Base-by-base conservation (phyloP, 805 yeast genomes). In the Pichia nakasei region DNA sequence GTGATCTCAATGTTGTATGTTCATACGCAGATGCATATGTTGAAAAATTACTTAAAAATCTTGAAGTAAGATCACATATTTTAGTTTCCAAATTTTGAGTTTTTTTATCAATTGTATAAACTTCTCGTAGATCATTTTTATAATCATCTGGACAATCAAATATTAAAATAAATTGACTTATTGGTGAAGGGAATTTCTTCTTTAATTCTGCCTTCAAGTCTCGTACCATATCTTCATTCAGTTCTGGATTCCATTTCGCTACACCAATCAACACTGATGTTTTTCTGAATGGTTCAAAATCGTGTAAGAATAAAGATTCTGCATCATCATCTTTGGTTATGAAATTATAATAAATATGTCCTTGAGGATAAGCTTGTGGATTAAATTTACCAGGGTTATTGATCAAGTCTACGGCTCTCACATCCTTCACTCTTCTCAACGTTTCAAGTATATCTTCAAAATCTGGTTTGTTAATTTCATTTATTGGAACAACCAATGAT, bases 281-380 rank as follows among this genome's bases (percentile, higher is more conserved):
- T 56, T 87, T 86, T 41, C 97, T 65, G 61, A 75, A 87, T 1
- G 96, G 95, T 63, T 93, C 97, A 50, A 91, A 78, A 60, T 91
- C 97, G 52, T 83, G 85, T 35, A 91, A 66, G 42, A 83, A 80
- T 7, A 80, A 62, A 22, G 82, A 71, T 20, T 53, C 60, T 0
- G 50, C 21, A 38, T 55, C 60, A 35, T 76, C 79, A n/a, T 69
- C 70, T 44, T 76, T 81, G 1, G 73, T 66, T 7, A 64, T 55
- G 50, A 78, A 77, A 44, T 79, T 80, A 55, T 74, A 85, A 13
- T 79, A 59, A 1, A 91, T 61, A 40, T 82, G 65, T 0, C 97
- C 97, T 40, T 73, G 72, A 1, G 97, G 96, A 54, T 77, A 85
- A 0, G 82, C 81, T 55, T 82, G 93, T 2, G 97, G 96, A 52